Evolutionary conservation across 805 yeast species (phyloP), one percentile per base, ranked within the genome.

Genomic region (Saturnispora saitoi): DNA sequence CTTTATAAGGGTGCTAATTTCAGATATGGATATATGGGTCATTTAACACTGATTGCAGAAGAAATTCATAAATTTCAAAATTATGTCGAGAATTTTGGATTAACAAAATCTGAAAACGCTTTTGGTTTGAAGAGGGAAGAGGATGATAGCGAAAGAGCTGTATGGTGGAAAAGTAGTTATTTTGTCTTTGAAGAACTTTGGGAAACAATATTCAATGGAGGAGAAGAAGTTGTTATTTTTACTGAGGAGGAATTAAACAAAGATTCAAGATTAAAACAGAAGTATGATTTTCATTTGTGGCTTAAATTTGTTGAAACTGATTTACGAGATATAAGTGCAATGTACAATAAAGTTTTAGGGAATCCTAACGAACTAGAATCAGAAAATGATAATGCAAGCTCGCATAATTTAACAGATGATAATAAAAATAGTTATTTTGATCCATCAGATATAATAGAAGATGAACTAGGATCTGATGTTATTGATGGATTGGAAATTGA

Each of bases 1-100:
- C 32, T 32, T 10, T 39, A 40, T 19, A 37, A 32, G 12, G 29
- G 20, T 11, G 22, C 24, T 14, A 39, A 46, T 34, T 76, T 86
- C 37, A 75, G 95, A 48, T 77, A 90, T 36, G 99, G 99, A 0
- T 93, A 88, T 62, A 89, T 90, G 88, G 99, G 99, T n/a, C 99
- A 93, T 63, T 68, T 93, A 54, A 88, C 95, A 6, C 70, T 93
- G 45, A 87, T 93, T 49, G 89, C 96, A 45, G 99, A 93, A 63
- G 99, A 93, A 63, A 89, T 93, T 42, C 96, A 89, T 43, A 93
- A 93, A 63, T 78, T 78, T 47, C 70, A 66, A 50, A 63, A 60
- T 49, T 58, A 55, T 49, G 66, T 65, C 45, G 69, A 64, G 43
- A 65, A 61, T 48, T 64, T 64, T 51, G 68, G 68, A 10, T 45